Evolutionary conservation across 2,329 filamentous ascomycete genomes (phyloP), one percentile per base, ranked within the genome.

Genomic region (Cucurbitaria berberidis): DNA sequence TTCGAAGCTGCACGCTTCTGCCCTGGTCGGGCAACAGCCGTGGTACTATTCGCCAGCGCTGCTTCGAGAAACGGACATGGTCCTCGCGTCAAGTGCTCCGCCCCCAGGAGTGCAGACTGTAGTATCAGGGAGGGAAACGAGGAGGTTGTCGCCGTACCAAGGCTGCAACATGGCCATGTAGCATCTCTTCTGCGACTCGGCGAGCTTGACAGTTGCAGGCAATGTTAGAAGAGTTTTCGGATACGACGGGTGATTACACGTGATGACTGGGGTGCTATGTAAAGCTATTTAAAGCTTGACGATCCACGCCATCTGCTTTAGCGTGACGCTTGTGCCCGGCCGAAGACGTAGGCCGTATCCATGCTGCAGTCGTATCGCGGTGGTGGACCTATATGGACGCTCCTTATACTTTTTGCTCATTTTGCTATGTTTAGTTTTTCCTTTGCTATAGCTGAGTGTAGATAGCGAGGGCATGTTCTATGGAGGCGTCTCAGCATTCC

Each of bases 381-480:
- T 19, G 22, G 16, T 18, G 24, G 22, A 42, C 24, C 2, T 26
- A 30, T 42, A 8, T 24, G 18, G 5, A 26, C n/a, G 44, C 10
- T 26, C 7, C 22, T 27, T 15, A 6, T 11, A 13, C 22, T n/a
- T 27, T 16, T 27, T 42, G 21, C 11, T 42, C n/a, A 11, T 29
- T 4, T 24, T 45, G 50, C 19, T 39, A 52, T 47, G 49, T 42
- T 21, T 39, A 10, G 27, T 32, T 32, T 35, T 27, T 42, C 29
- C 48, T 10, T 27, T 26, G 24, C 3, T 42, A 39, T 40, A 54
- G 55, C 57, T 66, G 53, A 51, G 51, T 46, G 50, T n/a, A 44
- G 26, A 45, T 18, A 34, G 22, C 42, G 45, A 59, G 48, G 60
- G 49, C 51, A 64, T 64, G 36, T 53, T 58, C 57, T 34, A 63